Base-by-base conservation (phyloP, 129 eudicot species). In the Heracleum sosnowskyi region DNA sequence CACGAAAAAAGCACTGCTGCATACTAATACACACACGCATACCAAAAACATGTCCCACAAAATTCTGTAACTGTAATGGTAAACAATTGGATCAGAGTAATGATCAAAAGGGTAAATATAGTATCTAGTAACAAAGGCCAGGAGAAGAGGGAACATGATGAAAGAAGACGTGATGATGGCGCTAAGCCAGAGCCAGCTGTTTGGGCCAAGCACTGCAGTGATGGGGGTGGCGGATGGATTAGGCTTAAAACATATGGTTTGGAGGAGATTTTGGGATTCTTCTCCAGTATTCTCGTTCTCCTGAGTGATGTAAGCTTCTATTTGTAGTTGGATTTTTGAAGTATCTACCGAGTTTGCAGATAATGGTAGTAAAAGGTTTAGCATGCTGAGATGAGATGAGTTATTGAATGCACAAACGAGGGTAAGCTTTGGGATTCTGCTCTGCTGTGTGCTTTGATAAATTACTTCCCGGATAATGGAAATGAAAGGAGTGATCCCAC, bases 111-210 rank as follows among this genome's bases (percentile, higher is more conserved):
- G 97, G 83, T 87, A 87, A 53, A 91, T 72, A 78, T 86, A 84
- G 86, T 81, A 87, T 69, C 87, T 76, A 7, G 91, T 86, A 16
- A 89, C 51, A 39, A 91, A 49, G 62, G 90, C 97, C 77, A 91
- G 76, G 26, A 91, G 83, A 31, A 91, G 45, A 5, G 89, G 87
- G 84, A 91, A 89, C 85, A 83, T 79, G 81, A 91, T 34, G 72
- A 91, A 91, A 0, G 97, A 85, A n/a, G 97, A 89, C 13, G 86
- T 45, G 72, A 91, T 86, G 73, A 89, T 89, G 0, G 83, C 80
- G 3, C 87, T 84, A 29, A 89, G 90, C 90, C 97, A 91, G 35
- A 91, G 86, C 94, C 92, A 91, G 72, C 88, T 86, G 81, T 89
- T 76, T 41, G 83, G 74, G 35, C 97, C 92, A 46, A 91, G 90